A percentile compares a stretch with the other conserved stretches of the same genome.
phyloP scores from a whole-genome alignment of 805 yeast genomes.

The Kazachstania taianensis region DNA sequence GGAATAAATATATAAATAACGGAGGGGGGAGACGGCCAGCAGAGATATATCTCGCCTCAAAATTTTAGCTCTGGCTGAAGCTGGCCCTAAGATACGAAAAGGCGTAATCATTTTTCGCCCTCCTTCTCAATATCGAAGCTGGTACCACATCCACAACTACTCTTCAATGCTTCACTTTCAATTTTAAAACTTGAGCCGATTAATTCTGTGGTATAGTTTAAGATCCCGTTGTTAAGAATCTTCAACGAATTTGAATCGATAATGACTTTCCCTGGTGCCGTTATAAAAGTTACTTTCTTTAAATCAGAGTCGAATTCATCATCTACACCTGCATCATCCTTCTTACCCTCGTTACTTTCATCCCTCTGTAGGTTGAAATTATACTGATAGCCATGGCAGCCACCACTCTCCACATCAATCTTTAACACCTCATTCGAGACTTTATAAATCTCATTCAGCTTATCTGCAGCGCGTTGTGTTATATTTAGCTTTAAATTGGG shows the following conservation, averaged over 20 bases:
- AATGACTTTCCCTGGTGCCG: conserved; percentile 61
- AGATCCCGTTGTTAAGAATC: conserved; percentile 74
- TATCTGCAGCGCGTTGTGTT: conserved; percentile 22
- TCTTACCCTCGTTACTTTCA: conserved; percentile 39
- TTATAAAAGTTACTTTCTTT: conserved; percentile 14
- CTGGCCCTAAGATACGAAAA: no score
- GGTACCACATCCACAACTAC: conserved; percentile 77
- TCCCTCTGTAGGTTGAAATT: conserved; percentile 43
- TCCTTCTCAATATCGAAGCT: conserved; percentile 50
- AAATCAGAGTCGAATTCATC: conserved; percentile 18
- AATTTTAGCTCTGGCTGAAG: no score
- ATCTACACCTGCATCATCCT: conserved; percentile 1
- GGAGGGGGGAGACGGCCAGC: no score
- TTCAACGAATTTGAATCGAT: conserved; percentile 74
- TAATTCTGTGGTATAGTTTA: conserved; percentile 84
- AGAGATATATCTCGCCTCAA: background rate
- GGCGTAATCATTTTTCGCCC: background rate
- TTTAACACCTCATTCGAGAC: conserved; percentile 40
- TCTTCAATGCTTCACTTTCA: conserved; percentile 79
- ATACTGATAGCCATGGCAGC: conserved; percentile 97
- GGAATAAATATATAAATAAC: no score
- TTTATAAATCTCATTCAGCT: conserved; percentile 19
- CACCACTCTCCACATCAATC: conserved; percentile 85
- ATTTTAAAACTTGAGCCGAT: conserved; percentile 92
- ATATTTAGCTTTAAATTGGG: conserved; percentile 9